Conservation (phyloP, 805 yeast species). For the Kuraishia piskuri region DNA sequence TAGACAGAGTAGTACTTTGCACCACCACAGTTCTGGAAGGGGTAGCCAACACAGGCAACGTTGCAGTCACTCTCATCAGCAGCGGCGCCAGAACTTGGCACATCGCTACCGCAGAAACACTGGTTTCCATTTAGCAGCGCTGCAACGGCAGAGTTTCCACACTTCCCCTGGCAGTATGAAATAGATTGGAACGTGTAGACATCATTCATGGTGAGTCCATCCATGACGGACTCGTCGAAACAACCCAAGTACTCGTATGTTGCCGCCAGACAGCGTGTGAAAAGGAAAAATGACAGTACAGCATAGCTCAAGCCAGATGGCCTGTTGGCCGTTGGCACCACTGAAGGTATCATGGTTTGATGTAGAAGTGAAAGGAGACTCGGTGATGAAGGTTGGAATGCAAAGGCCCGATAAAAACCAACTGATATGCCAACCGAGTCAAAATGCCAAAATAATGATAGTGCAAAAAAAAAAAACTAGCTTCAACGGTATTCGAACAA, state of each 20-base stretch:
- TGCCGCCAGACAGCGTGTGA: not conserved
- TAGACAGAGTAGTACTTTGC: conserved; percentile 38
- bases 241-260: conserved; percentile 17
- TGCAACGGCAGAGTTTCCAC: conserved; percentile 37
- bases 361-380: not conserved
- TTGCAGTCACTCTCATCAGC: conserved; percentile 30
- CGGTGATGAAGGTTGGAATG: not conserved
- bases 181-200: conserved; percentile 52
- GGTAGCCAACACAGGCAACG: conserved; percentile 51
- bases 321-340: not conserved
- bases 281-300: not conserved
- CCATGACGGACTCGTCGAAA: conserved; percentile 18
- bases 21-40: conserved; percentile 55
- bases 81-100: conserved; percentile 22
- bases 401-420: not conserved
- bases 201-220: conserved; percentile 23
- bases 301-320: not conserved
- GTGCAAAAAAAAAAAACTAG: no score
- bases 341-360: not conserved
- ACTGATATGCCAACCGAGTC: no score
- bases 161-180: conserved; percentile 46
- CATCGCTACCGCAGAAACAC: conserved; percentile 60
- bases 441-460: no score
- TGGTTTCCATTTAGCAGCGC: conserved; percentile 42
- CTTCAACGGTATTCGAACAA: no score